Evolutionary conservation across 495 filamentous ascomycete genomes (phyloP).

Genomic region (Penicillium pancosmium): DNA sequence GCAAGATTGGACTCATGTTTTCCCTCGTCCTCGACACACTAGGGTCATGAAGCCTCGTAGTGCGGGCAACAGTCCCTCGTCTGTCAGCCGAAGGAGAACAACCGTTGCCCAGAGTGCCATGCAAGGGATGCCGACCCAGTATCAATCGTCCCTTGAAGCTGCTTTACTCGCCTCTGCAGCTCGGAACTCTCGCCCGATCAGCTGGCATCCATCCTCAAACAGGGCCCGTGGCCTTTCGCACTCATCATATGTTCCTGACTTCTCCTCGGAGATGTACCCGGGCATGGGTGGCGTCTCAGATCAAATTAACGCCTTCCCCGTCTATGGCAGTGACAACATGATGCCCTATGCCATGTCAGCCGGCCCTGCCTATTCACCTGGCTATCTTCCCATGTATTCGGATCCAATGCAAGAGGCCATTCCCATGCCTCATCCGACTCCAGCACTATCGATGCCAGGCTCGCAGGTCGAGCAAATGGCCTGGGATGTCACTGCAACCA

Average conservation of each 20-base stretch:
- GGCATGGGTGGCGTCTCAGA: slow-evolving; percentile 28
- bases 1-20: slow-evolving; percentile 38
- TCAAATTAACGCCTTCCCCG: slow-evolving; percentile 28
- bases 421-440: slow-evolving; percentile 47
- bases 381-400: slow-evolving; percentile 30
- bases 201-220: slow-evolving; percentile 67
- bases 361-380: slow-evolving; percentile 37
- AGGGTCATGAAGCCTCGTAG: slow-evolving; percentile 69
- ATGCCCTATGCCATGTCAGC: slow-evolving; percentile 33
- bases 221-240: slow-evolving; percentile 39
- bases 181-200: slow-evolving; percentile 58
- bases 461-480: slow-evolving; percentile 39
- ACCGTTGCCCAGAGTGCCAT: slow-evolving; percentile 52
- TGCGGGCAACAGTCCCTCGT: slow-evolving; percentile 70
- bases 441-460: slow-evolving; percentile 40
- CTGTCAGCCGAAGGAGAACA: slow-evolving; percentile 56
- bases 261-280: slow-evolving; percentile 30
- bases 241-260: slow-evolving; percentile 25
- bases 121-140: slow-evolving; percentile 29
- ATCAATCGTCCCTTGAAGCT: slow-evolving; percentile 35
- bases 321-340: slow-evolving; percentile 28
- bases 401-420: slow-evolving; percentile 34
- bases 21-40: slow-evolving; percentile 41
- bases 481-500: slow-evolving; percentile 28
- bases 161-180: slow-evolving; percentile 43